Evolutionary conservation across 805 yeast species (phyloP), one percentile per base, ranked within the genome.

Genomic region (Candida germanica): DNA sequence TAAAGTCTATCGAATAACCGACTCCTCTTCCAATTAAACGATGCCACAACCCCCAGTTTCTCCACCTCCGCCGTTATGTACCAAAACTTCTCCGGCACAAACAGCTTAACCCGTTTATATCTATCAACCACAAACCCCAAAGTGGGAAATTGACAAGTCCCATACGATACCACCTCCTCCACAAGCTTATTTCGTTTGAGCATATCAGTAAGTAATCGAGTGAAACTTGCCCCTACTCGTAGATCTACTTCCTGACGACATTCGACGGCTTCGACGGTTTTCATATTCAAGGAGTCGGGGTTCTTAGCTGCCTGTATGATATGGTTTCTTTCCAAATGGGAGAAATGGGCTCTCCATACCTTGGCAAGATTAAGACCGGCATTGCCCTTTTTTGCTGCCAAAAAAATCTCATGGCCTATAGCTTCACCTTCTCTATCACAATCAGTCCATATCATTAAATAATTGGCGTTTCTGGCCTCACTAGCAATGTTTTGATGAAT

Each of bases 361-460:
- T 71, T 68, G 8, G 65, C 69, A 13, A 74, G 49, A 1, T 59
- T 63, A 28, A 87, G 51, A 2, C 60, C 44, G 1, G 59, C 48
- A 51, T 83, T 82, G 5, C 59, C 56, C 43, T 66, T 68, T 33
- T 56, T 53, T 0, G 95, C 96, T n/a, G 80, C 81, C 35, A 79
- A 71, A 23, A 77, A 69, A 11, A 94, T 78, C 50, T 89, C 96
- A 64, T 71, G 78, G 0, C 97, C 98, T 38, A 89, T 89, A 57
- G 79, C 83, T 56, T 89, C 98, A 2, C 98, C 98, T 56, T 89
- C 98, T 24, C 97, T 69, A 69, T 89, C 98, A 61, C 98, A 93
- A 71, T 93, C 99, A 1, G 98, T 93, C 98, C 98, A 93, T 6
- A 93, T 87, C 85, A 87, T 86, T 36, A 93, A 61, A 26, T 64